Percentiles rank a stretch among this genome's conserved stretches.
Conservation (phyloP, 805 yeast species). For the Lipomyces chichibuensis region DNA sequence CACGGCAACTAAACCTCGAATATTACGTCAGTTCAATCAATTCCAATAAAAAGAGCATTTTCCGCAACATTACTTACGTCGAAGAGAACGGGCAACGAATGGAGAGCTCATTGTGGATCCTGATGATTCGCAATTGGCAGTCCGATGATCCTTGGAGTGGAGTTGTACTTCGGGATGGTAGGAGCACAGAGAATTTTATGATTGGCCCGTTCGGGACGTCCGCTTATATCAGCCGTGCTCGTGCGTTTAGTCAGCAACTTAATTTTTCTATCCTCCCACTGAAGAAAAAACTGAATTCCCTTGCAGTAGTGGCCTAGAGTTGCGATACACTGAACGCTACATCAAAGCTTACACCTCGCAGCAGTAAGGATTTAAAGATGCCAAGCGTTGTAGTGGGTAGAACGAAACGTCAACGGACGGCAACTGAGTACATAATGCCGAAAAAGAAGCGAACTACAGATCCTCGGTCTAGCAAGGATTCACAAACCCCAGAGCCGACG, state of each 20-base stretch:
- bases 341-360: background rate
- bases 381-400: conserved; percentile 12
- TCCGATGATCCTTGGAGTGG: background rate
- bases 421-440: background rate
- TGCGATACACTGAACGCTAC: background rate
- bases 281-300: background rate
- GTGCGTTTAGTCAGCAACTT: background rate
- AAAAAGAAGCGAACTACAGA: background rate
- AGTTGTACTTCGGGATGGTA: background rate
- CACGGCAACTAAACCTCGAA: conserved; percentile 15
- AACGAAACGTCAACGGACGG: conserved; percentile 3
- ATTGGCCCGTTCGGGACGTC: background rate
- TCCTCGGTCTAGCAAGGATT: background rate
- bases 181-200: conserved; percentile 9
- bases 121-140: background rate
- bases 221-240: background rate
- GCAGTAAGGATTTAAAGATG: conserved; percentile 4
- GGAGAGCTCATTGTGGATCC: conserved; percentile 30
- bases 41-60: background rate
- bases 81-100: conserved; percentile 29
- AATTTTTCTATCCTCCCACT: background rate
- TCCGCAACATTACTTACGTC: conserved; percentile 18
- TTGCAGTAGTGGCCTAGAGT: background rate
- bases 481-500: conserved; percentile 16
- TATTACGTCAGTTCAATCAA: conserved; percentile 1